These are phyloP conservation scores for Juncus effusus DNA, from an alignment of 176 grass and related monocot genomes.

Conservation along the genomic window DNA sequence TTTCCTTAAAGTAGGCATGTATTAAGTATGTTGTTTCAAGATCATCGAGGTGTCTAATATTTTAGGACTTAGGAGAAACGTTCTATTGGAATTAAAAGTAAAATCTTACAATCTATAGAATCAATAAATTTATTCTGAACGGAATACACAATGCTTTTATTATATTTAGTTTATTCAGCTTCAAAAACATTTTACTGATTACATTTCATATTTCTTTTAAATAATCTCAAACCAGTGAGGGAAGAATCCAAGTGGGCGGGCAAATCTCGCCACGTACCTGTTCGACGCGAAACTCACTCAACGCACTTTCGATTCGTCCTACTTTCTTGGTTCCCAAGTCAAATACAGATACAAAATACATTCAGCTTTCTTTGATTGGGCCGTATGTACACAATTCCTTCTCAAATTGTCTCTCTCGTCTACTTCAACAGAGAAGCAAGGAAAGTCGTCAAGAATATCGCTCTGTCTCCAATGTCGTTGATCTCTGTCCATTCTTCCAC, in stretches of 20 bases:
- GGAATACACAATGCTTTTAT: too few relatives aligned
- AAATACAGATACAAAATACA: background rate
- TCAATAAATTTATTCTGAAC: too few relatives aligned
- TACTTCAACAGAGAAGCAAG: constrained; percentile 12
- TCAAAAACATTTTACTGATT: too few relatives aligned
- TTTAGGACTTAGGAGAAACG: too few relatives aligned
- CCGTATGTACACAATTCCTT: constrained; percentile 14
- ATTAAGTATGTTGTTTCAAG: too few relatives aligned
- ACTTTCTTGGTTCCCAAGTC: background rate
- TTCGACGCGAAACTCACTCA: constrained; percentile 4
- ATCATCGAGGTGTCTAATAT: too few relatives aligned
- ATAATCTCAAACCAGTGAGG: background rate
- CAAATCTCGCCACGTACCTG: background rate
- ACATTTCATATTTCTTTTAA: too few relatives aligned
- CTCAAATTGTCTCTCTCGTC: background rate
- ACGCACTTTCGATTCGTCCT: background rate
- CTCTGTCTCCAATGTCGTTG: constrained; percentile 3
- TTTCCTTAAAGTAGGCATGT: too few relatives aligned
- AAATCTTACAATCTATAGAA: too few relatives aligned
- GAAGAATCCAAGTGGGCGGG: background rate
- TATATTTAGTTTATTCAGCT: too few relatives aligned
- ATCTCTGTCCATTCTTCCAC: constrained; percentile 19
- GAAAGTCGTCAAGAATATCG: constrained; percentile 23
- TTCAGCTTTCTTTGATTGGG: background rate
- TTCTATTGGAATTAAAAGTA: too few relatives aligned